Evolutionary conservation across 192 early-diverging fungal genomes (phyloP).

Genomic region (Gryganskiella cystojenkinii): DNA sequence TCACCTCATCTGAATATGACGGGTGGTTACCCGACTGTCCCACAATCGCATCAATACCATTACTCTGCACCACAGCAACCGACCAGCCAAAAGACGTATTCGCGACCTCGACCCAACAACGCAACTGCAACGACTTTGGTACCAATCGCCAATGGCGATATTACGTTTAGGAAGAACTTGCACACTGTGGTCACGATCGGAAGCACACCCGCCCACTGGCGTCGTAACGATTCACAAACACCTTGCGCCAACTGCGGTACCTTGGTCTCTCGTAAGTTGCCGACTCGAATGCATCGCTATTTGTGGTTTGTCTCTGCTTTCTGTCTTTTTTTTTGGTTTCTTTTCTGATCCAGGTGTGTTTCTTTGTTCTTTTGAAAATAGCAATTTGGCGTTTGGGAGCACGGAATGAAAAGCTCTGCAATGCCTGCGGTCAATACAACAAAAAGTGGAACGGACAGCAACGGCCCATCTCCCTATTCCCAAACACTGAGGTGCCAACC

Average conservation of each 20-base stretch:
- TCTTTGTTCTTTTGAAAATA: neutral
- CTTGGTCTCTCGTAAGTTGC: slow-evolving; percentile 43
- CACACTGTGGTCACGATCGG: slow-evolving; percentile 31
- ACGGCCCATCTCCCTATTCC: slow-evolving; percentile 28
- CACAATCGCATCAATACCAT: slow-evolving; percentile 17
- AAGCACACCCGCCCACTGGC: slow-evolving; percentile 40
- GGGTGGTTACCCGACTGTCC: slow-evolving; percentile 38
- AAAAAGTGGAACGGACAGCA: slow-evolving; percentile 50
- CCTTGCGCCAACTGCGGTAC: slow-evolving; percentile 44
- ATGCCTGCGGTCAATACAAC: slow-evolving; percentile 47
- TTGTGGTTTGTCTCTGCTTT: neutral
- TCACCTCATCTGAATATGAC: slow-evolving; percentile 52
- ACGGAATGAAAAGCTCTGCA: slow-evolving; percentile 44
- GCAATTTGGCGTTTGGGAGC: slow-evolving; percentile 47
- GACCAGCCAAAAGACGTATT: slow-evolving; percentile 36
- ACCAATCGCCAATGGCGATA: slow-evolving; percentile 32
- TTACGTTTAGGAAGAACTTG: slow-evolving; percentile 47
- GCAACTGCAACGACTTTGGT: slow-evolving; percentile 12
- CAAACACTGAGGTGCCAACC: slow-evolving; percentile 30
- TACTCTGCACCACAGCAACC: slow-evolving; percentile 35
- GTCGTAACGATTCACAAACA: slow-evolving; percentile 40
- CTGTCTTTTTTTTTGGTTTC: slow-evolving; percentile 5
- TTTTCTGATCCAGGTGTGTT: neutral
- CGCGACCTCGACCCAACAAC: slow-evolving; percentile 9
- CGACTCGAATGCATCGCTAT: neutral